phyloP scores from a whole-genome alignment of 176 grass and related monocot genomes.

The Carex scoparia region DNA sequence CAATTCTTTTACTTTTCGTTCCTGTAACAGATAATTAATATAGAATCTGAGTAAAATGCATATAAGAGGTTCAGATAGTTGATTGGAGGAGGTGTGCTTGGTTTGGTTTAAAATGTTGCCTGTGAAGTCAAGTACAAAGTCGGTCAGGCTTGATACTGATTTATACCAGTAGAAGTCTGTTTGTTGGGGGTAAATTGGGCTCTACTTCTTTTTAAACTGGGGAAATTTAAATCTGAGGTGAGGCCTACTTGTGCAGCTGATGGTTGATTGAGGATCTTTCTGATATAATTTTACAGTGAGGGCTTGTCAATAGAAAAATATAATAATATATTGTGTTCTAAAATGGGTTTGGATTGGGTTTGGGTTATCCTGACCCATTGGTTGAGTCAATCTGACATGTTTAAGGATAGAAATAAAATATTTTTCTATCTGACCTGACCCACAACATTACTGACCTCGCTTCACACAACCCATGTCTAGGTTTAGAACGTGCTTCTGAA shows the following conservation, averaged over 20 bases:
- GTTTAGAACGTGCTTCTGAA: background rate
- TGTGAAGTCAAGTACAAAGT: background rate
- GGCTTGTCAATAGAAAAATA: background rate
- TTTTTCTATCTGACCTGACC: background rate
- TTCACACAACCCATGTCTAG: background rate
- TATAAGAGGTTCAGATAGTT: background rate
- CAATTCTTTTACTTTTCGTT: background rate
- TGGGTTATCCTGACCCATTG: background rate
- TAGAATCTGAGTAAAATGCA: background rate
- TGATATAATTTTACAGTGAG: background rate
- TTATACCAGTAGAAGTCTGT: background rate
- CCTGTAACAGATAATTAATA: background rate
- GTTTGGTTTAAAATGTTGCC: background rate
- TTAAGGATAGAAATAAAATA: background rate
- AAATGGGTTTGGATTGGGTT: background rate
- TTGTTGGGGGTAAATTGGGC: background rate
- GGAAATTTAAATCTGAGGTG: background rate
- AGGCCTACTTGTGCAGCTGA: background rate
- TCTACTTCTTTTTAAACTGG: background rate
- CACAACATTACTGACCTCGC: background rate
- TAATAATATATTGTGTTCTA: background rate
- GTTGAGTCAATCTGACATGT: background rate
- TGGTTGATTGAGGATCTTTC: background rate
- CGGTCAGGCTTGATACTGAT: background rate
- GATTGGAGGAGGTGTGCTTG: background rate